A percentile compares a stretch with the other conserved stretches of the same genome.
These are phyloP conservation scores for Trametopsis cervina DNA, from an alignment of 768 basidiomycete species.

Conservation along the genomic window DNA sequence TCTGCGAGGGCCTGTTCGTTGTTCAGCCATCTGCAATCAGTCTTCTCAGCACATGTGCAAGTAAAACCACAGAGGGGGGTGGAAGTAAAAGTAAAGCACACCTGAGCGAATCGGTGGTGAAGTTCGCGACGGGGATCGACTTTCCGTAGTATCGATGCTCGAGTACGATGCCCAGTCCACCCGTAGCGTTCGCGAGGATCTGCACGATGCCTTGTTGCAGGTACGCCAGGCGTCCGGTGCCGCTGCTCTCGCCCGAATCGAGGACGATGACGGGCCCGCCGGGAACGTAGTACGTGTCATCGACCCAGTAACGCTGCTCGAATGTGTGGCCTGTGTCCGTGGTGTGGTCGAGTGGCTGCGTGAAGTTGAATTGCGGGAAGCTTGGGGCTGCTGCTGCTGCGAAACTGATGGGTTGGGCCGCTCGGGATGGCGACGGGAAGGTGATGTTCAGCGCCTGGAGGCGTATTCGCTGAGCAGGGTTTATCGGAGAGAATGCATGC, in stretches of 20 bases:
- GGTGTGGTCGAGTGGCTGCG: conserved; percentile 84
- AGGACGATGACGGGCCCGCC: conserved; percentile 75
- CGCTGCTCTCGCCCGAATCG: conserved; percentile 86
- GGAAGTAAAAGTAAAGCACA: no score
- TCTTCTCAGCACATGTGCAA: not conserved
- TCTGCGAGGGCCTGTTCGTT: conserved; percentile 84
- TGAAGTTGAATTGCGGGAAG: conserved; percentile 62
- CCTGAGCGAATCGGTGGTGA: conserved; percentile 81
- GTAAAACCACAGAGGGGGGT: no score
- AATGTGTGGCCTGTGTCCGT: conserved; percentile 56
- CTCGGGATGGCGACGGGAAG: not conserved
- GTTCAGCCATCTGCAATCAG: conserved; percentile 38
- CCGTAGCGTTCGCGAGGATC: conserved; percentile 75
- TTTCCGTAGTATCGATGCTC: conserved; percentile 89
- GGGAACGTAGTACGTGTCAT: conserved; percentile 63
- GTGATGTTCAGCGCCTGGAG: not conserved
- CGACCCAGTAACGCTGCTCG: conserved; percentile 87
- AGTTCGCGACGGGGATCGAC: conserved; percentile 71
- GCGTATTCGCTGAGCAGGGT: not conserved
- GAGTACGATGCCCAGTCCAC: conserved; percentile 79
- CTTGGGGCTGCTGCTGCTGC: conserved; percentile 20
- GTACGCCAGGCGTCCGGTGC: conserved; percentile 45
- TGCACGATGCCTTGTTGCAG: conserved; percentile 61
- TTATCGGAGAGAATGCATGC: not conserved
- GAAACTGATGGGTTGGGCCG: not conserved